These are phyloP conservation scores for Myochromella boudieri DNA, from an alignment of 768 basidiomycete genomes.

Conservation along the genomic window DNA sequence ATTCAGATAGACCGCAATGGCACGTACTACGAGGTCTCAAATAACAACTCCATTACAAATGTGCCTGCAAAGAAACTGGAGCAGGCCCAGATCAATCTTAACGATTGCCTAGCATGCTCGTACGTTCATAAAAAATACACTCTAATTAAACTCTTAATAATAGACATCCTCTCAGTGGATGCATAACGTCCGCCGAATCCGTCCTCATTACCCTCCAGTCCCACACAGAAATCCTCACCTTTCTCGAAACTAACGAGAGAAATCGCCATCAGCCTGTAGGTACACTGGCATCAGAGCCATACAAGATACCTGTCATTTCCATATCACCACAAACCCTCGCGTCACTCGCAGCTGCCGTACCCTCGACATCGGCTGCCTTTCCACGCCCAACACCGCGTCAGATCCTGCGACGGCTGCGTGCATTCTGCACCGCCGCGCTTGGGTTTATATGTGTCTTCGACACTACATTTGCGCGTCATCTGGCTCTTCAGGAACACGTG, in stretches of 20 bases:
- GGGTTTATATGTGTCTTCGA: slow-evolving; percentile 88
- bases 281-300: slow-evolving; percentile 28
- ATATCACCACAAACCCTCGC: slow-evolving; percentile 88
- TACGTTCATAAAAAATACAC: slow-evolving; percentile 34
- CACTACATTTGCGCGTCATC: slow-evolving; percentile 90
- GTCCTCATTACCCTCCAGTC: slow-evolving; percentile 96
- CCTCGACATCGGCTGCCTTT: slow-evolving; percentile 36
- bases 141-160: neutral
- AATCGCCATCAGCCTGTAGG: neutral
- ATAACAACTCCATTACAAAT: slow-evolving; percentile 22
- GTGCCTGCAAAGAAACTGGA: slow-evolving; percentile 62
- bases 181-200: slow-evolving; percentile 98
- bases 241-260: slow-evolving; percentile 57
- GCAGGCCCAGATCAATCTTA: slow-evolving; percentile 93
- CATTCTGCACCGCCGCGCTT: slow-evolving; percentile 65
- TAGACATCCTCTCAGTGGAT: slow-evolving; percentile 63
- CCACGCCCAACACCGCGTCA: slow-evolving; percentile 46
- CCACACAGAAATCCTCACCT: slow-evolving; percentile 86
- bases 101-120: slow-evolving; percentile 99
- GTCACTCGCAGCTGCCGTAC: slow-evolving; percentile 67
- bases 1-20: slow-evolving; percentile 86
- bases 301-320: slow-evolving; percentile 73
- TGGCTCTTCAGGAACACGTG: slow-evolving; percentile 80
- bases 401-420: slow-evolving; percentile 68
- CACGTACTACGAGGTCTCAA: slow-evolving; percentile 82